phyloP scores from a whole-genome alignment of 805 yeast species.

The Wickerhamiella alocasiicola region DNA sequence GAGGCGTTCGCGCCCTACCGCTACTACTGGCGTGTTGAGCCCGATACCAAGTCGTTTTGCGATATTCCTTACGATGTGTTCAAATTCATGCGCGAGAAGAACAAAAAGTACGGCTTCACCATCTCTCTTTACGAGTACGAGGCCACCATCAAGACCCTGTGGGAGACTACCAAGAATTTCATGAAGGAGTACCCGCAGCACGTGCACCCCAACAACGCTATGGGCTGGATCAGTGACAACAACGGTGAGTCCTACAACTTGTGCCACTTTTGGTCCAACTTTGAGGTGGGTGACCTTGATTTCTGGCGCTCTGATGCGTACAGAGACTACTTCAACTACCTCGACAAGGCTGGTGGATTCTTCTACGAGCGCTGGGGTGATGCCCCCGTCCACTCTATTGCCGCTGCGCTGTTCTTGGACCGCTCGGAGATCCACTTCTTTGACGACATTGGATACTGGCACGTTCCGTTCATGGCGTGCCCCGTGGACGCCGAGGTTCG shows the following conservation, averaged over 20 bases:
- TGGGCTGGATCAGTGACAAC: constrained; percentile 63
- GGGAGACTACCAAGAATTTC: constrained; percentile 61
- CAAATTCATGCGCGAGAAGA: constrained; percentile 65
- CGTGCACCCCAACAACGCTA: constrained; percentile 47
- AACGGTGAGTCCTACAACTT: constrained; percentile 59
- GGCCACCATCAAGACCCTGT: constrained; percentile 62
- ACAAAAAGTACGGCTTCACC: constrained; percentile 64
- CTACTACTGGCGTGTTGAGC: constrained; percentile 92
- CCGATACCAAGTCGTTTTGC: constrained; percentile 60
- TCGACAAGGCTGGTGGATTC: constrained; percentile 64
- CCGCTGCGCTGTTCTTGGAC: constrained; percentile 48
- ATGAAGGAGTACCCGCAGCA: constrained; percentile 45
- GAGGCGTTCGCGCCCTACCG: constrained; percentile 53
- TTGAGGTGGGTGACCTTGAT: constrained; percentile 62
- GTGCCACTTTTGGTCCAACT: constrained; percentile 83
- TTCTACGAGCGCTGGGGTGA: constrained; percentile 90
- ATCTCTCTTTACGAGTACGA: constrained; percentile 57
- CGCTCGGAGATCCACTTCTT: constrained; percentile 53
- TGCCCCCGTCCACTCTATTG: constrained; percentile 81
- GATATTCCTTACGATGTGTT: constrained; percentile 70
- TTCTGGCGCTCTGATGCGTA: constrained; percentile 51
- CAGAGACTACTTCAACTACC: constrained; percentile 44
- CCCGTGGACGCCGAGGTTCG: constrained; percentile 47
- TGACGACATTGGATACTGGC: constrained; percentile 64
- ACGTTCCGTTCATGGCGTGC: constrained; percentile 47